phyloP scores from a whole-genome alignment of 805 yeast species.

The Blastobotrys terrestris region DNA sequence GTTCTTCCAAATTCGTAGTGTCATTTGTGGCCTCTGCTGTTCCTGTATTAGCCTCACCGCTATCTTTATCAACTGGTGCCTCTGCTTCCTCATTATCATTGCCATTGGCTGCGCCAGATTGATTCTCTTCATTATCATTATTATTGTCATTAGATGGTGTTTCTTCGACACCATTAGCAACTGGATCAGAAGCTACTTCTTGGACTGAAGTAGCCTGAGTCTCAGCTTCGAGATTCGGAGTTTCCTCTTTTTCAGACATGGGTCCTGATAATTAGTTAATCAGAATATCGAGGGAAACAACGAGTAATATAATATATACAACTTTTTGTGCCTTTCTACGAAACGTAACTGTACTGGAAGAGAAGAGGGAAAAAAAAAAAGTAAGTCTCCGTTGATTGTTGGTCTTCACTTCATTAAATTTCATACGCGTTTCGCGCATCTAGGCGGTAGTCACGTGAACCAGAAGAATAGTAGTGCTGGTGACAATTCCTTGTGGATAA shows the following conservation, averaged over 20 bases:
- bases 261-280: no score
- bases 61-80: neutral
- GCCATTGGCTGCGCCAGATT: neutral
- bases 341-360: no score
- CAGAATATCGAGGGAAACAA: no score
- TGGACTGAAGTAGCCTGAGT: neutral
- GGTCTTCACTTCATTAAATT: no score
- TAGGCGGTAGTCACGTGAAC: no score
- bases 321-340: neutral
- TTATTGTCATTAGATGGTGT: neutral
- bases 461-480: neutral
- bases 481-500: neutral
- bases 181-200: no score
- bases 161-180: neutral
- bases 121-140: neutral
- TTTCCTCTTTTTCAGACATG: neutral
- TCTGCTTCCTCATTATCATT: neutral
- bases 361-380: neutral
- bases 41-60: neutral
- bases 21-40: neutral
- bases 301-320: neutral
- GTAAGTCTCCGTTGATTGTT: no score
- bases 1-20: neutral
- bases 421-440: no score
- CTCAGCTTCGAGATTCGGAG: neutral